These are phyloP conservation scores for Wickerhamomyces hampshirensis DNA, from an alignment of 805 yeast genomes.

Conservation along the genomic window DNA sequence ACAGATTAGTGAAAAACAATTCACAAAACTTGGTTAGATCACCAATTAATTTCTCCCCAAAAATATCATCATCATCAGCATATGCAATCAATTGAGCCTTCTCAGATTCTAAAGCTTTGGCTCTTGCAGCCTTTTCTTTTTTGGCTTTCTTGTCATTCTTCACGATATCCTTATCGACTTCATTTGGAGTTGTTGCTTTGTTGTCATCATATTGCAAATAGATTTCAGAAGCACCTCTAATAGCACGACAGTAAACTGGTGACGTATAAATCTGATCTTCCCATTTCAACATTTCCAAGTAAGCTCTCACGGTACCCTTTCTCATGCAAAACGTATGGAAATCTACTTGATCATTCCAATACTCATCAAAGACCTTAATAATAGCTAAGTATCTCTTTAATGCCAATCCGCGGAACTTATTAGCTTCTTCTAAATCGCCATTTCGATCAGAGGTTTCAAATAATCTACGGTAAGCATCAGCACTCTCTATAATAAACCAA, in stretches of 20 bases:
- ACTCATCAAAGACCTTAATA: conserved; percentile 62
- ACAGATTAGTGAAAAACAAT: conserved; percentile 35
- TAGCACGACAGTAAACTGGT: conserved; percentile 68
- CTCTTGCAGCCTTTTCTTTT: conserved; percentile 46
- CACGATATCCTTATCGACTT: conserved; percentile 5
- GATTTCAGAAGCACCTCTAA: conserved; percentile 56
- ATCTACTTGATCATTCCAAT: conserved; percentile 82
- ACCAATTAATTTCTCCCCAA: conserved; percentile 44
- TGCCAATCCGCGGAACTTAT: conserved; percentile 62
- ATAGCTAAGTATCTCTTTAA: conserved; percentile 72
- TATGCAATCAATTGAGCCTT: conserved; percentile 36
- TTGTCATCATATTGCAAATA: conserved; percentile 33
- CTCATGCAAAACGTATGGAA: conserved; percentile 92
- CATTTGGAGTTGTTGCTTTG: conserved; percentile 10
- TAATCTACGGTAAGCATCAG: conserved; percentile 70
- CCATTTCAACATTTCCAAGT: conserved; percentile 75
- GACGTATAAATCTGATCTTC: conserved; percentile 67
- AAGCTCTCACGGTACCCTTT: conserved; percentile 85
- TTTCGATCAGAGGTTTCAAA: conserved; percentile 42
- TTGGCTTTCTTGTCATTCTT: conserved; percentile 47
- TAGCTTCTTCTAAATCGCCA: conserved; percentile 30
- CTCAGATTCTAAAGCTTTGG: conserved; percentile 48
- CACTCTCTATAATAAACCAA: conserved; percentile 84
- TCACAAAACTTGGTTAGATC: conserved; percentile 41
- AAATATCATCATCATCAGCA: conserved; percentile 50